Conservation (phyloP, 2,329 filamentous ascomycete genomes). For the Capronia epimyces region DNA sequence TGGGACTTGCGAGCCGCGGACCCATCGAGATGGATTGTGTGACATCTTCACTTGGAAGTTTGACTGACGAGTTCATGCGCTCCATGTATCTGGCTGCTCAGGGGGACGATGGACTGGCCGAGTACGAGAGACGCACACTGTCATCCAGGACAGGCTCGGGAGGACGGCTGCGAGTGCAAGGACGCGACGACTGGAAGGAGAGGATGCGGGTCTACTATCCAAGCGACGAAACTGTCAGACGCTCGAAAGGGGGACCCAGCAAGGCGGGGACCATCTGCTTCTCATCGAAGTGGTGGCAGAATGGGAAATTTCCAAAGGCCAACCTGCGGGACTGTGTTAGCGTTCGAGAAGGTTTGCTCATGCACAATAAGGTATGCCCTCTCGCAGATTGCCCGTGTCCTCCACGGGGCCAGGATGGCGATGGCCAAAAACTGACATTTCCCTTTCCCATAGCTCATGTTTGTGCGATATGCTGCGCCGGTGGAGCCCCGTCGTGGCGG, state of each 20-base stretch:
- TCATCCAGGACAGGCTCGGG: constrained; percentile 14
- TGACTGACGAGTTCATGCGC: constrained; percentile 63
- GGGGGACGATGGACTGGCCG: constrained; percentile 48
- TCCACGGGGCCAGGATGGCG: constrained; percentile 1
- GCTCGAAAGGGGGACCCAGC: constrained; percentile 57
- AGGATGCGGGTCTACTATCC: constrained; percentile 76
- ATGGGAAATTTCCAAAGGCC: constrained; percentile 63
- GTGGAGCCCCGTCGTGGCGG: constrained; percentile 1
- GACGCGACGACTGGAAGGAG: constrained; percentile 29
- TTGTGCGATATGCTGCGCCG: constrained; percentile 13
- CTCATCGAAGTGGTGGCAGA: constrained; percentile 63
- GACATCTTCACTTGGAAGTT: constrained; percentile 72
- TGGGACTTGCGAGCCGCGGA: constrained; percentile 34
- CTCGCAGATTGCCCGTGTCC: constrained; percentile 18
- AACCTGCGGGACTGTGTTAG: constrained; percentile 73
- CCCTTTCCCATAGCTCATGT: constrained; percentile 11
- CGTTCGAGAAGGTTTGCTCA: constrained; percentile 63
- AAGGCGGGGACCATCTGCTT: constrained; percentile 80
- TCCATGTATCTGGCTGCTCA: constrained; percentile 55
- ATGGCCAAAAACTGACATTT: constrained; percentile 10
- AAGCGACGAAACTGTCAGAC: constrained; percentile 61
- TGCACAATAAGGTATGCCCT: constrained; percentile 74
- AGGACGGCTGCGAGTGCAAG: constrained; percentile 4
- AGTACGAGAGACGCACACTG: constrained; percentile 37
- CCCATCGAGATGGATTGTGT: constrained; percentile 25